Percentiles rank a stretch among this genome's conserved stretches.
phyloP scores from a whole-genome alignment of 1,139 yeast genomes.

The Yamadazyma buinensis region DNA sequence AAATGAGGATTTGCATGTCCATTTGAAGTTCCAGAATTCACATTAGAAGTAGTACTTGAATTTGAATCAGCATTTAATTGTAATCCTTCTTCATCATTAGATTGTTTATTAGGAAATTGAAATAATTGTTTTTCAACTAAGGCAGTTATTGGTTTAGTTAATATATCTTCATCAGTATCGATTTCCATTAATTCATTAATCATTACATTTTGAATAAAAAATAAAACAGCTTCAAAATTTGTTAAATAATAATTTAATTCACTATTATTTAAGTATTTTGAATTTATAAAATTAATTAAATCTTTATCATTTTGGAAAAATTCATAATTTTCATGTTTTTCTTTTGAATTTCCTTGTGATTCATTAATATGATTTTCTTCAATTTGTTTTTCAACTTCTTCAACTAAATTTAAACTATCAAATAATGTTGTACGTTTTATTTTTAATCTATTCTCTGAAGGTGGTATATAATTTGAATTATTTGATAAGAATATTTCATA shows the following conservation, averaged over 20 bases:
- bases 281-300: slow-evolving; percentile 25
- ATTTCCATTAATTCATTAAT: slow-evolving; percentile 24
- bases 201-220: slow-evolving; percentile 36
- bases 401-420: slow-evolving; percentile 28
- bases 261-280: slow-evolving; percentile 33
- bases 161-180: slow-evolving; percentile 15
- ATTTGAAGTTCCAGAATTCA: background rate
- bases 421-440: slow-evolving; percentile 18
- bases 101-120: slow-evolving; percentile 1
- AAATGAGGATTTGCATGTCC: background rate
- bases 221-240: slow-evolving; percentile 42
- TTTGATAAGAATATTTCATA: slow-evolving; percentile 18
- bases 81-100: slow-evolving; percentile 4
- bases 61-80: background rate
- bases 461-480: slow-evolving; percentile 4
- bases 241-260: slow-evolving; percentile 40
- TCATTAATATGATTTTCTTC: slow-evolving; percentile 1
- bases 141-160: slow-evolving; percentile 18
- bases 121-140: slow-evolving; percentile 33
- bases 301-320: slow-evolving; percentile 31
- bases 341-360: background rate
- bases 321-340: slow-evolving; percentile 3
- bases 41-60: background rate
- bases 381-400: slow-evolving; percentile 12
- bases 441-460: slow-evolving; percentile 5